Evolutionary conservation across 2,329 filamentous ascomycete species (phyloP).

Genomic region (Fusarium sp.): DNA sequence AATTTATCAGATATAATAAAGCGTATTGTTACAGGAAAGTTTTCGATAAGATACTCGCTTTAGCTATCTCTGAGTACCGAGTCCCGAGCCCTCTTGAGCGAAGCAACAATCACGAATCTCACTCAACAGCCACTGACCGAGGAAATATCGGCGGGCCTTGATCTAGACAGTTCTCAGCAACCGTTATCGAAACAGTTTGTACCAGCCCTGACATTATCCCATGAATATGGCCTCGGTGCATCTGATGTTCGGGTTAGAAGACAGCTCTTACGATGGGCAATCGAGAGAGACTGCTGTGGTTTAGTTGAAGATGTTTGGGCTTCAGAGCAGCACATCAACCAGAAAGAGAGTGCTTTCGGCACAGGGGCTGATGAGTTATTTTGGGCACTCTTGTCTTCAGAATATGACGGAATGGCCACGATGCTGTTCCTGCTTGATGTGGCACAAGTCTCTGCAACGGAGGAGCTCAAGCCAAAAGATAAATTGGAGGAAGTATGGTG

Average conservation of each 20-base stretch:
- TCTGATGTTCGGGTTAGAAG: not conserved
- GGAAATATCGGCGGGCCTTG: too few relatives aligned
- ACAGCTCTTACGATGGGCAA: not conserved
- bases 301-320: not conserved
- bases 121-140: too few relatives aligned
- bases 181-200: too few relatives aligned
- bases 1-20: too few relatives aligned
- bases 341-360: not conserved
- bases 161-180: too few relatives aligned
- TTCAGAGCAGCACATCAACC: not conserved
- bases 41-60: too few relatives aligned
- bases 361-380: not conserved
- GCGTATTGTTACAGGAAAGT: too few relatives aligned
- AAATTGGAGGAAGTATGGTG: not conserved
- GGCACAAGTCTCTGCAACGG: not conserved
- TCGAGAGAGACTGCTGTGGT: not conserved
- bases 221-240: too few relatives aligned
- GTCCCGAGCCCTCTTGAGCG: too few relatives aligned
- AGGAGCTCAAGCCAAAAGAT: not conserved
- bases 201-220: too few relatives aligned
- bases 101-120: too few relatives aligned
- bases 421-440: not conserved
- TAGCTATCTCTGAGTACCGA: too few relatives aligned
- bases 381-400: not conserved
- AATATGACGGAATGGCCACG: not conserved